phyloP scores from a whole-genome alignment of 208 protist genomes.

The Acanthamoeba divionensis region DNA sequence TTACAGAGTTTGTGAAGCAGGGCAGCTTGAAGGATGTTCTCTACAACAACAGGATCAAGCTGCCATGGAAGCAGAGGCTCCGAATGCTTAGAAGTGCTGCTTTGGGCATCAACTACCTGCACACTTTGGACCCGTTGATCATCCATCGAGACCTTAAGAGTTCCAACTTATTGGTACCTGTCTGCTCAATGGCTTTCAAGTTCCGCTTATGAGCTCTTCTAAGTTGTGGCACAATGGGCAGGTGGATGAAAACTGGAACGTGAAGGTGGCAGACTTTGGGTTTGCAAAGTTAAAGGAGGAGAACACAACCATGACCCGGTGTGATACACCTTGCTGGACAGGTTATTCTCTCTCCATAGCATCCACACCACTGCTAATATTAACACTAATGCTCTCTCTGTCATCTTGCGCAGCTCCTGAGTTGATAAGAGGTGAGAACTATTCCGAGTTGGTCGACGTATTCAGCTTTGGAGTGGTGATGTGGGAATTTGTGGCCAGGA shows the following conservation, averaged over 20 bases:
- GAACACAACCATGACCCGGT: slow-evolving; percentile 13
- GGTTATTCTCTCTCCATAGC: too few species aligned
- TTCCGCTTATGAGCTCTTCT: too few species aligned
- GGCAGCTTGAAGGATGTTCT: not conserved
- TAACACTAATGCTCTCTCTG: too few species aligned
- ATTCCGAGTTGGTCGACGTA: not conserved
- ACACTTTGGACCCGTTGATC: not conserved
- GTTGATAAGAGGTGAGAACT: not conserved
- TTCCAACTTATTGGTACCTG: not conserved
- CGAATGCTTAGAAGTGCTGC: not conserved
- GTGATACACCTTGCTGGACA: not conserved
- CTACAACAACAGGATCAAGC: too few species aligned
- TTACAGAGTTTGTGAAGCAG: not conserved
- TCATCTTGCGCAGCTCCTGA: not conserved
- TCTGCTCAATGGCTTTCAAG: too few species aligned
- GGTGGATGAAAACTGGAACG: slow-evolving; percentile 13
- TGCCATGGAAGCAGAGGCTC: not conserved
- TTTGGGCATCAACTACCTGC: not conserved
- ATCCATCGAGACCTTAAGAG: slow-evolving; percentile 2
- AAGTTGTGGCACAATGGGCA: too few species aligned
- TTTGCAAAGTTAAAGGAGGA: too few species aligned
- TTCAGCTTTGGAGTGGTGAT: slow-evolving; percentile 1
- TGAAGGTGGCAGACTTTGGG: slow-evolving; percentile 7
- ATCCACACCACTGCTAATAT: too few species aligned
- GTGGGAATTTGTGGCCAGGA: not conserved